These are phyloP conservation scores for Setaria italica DNA, from an alignment of 202 grass and related monocot species.

Conservation along the genomic window DNA sequence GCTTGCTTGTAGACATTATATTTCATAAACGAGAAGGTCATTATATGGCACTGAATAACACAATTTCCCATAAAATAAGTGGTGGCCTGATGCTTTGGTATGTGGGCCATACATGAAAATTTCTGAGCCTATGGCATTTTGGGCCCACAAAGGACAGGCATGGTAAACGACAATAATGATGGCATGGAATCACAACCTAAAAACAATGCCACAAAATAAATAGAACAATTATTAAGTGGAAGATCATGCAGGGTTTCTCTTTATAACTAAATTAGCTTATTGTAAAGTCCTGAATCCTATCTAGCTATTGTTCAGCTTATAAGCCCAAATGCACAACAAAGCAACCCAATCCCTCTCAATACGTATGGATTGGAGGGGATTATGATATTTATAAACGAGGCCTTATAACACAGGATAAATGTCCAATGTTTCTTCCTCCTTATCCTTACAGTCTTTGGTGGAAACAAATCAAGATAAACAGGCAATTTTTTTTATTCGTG, in stretches of 20 bases:
- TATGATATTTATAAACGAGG: not conserved
- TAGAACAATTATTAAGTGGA: not conserved
- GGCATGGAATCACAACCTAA: not conserved
- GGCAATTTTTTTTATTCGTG: not conserved
- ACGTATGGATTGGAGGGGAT: not conserved
- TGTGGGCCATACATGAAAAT: not conserved
- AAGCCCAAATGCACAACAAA: not conserved
- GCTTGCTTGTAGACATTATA: slow-evolving; percentile 1
- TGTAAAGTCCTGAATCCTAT: not conserved
- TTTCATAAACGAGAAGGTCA: not conserved
- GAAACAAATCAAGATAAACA: not conserved
- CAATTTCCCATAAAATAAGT: not conserved
- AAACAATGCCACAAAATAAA: not conserved
- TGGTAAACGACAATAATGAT: not conserved
- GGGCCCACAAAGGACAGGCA: not conserved
- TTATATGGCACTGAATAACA: not conserved
- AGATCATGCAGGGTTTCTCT: not conserved
- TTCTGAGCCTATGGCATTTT: not conserved
- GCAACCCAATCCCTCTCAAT: too few relatives aligned
- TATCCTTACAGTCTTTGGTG: not conserved
- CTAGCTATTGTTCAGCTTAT: slow-evolving; percentile 11
- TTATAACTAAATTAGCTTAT: slow-evolving; percentile 17
- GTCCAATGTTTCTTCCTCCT: not conserved
- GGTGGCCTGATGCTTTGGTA: not conserved
- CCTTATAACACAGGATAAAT: not conserved